These are phyloP conservation scores for Russula foetens DNA, from an alignment of 768 basidiomycete genomes.

Conservation along the genomic window DNA sequence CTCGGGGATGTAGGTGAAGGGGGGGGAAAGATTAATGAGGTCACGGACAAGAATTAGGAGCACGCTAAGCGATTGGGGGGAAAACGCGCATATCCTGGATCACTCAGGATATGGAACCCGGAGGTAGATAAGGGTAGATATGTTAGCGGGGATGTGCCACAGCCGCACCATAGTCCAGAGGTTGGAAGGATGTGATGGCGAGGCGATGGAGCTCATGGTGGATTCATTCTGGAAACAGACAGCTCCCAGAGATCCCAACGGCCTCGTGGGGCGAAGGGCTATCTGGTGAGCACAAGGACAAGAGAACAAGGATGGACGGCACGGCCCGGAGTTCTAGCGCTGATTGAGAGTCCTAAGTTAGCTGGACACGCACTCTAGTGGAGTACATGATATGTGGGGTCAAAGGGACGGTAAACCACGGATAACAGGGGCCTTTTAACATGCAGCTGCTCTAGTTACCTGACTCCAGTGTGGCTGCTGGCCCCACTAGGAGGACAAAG, in stretches of 20 bases:
- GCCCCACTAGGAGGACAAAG: constrained; percentile 14
- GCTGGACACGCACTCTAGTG: neutral
- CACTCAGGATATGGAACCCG: neutral
- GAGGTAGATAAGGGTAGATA: neutral
- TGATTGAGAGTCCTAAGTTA: neutral
- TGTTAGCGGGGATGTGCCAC: neutral
- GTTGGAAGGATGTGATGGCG: neutral
- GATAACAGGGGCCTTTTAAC: constrained; percentile 5
- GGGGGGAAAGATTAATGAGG: neutral
- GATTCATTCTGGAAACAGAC: neutral
- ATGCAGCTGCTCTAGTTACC: neutral
- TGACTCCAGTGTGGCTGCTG: neutral
- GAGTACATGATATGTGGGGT: neutral
- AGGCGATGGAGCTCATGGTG: neutral
- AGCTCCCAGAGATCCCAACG: neutral
- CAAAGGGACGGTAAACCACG: neutral
- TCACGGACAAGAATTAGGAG: neutral
- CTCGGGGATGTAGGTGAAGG: neutral
- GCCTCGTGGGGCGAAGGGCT: neutral
- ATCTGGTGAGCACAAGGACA: neutral
- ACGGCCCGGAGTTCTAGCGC: neutral
- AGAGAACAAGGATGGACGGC: neutral
- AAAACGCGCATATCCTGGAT: too few relatives aligned
- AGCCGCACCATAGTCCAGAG: neutral
- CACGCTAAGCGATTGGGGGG: neutral